A percentile compares a stretch with the other conserved stretches of the same genome.
These are phyloP conservation scores for Lavandula angustifolia DNA, from an alignment of 257 asterid genomes.

Conservation along the genomic window DNA sequence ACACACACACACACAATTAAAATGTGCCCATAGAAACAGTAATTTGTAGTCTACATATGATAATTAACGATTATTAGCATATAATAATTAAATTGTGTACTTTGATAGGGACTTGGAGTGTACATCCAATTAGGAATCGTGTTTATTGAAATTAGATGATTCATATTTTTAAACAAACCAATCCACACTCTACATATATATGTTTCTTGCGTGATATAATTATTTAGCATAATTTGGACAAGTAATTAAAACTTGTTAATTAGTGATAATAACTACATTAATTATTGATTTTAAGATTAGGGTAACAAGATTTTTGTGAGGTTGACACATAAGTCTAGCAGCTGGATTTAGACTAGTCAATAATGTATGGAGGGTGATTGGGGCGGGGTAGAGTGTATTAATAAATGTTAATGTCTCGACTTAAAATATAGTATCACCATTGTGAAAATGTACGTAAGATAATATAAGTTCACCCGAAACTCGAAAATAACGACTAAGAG, in stretches of 20 bases:
- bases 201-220: slow-evolving; percentile 32
- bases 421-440: background rate
- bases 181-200: slow-evolving; percentile 12
- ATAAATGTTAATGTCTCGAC: background rate
- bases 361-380: background rate
- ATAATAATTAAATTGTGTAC: background rate
- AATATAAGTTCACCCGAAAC: no score
- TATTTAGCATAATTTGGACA: slow-evolving; percentile 14
- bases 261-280: slow-evolving; percentile 5
- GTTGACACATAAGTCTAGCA: slow-evolving; percentile 24
- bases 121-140: slow-evolving; percentile 16
- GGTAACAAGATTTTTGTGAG: slow-evolving; percentile 20
- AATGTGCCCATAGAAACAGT: background rate
- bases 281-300: slow-evolving; percentile 3
- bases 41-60: background rate
- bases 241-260: slow-evolving; percentile 16
- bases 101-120: background rate
- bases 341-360: slow-evolving; percentile 28
- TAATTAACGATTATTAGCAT: background rate
- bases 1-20: background rate
- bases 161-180: slow-evolving; percentile 18
- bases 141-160: slow-evolving; percentile 27
- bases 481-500: no score
- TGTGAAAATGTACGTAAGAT: no score
- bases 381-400: slow-evolving; percentile 15